Percentiles rank a stretch among this genome's conserved stretches.
These are phyloP conservation scores for Wickerhamomyces tratensis DNA, from an alignment of 805 yeast genomes.

Conservation along the genomic window DNA sequence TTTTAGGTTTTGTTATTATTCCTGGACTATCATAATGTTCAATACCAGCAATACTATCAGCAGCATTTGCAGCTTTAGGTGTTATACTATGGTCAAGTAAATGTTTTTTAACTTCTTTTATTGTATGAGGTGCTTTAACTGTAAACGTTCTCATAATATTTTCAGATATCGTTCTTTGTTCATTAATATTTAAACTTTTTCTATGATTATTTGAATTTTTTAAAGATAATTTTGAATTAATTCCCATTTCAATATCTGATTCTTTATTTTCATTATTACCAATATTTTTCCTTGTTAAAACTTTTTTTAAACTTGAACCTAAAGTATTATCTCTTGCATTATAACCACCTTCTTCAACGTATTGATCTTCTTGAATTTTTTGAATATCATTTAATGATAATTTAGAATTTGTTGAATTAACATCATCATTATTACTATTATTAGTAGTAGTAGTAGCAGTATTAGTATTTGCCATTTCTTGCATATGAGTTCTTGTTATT, in stretches of 20 bases:
- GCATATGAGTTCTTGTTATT: neutral
- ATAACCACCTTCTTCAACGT: conserved; percentile 16
- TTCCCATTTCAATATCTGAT: conserved; percentile 10
- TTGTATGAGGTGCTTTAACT: conserved; percentile 12
- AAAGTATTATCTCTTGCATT: conserved; percentile 24
- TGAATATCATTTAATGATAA: conserved; percentile 8
- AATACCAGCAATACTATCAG: conserved; percentile 38
- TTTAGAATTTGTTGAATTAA: neutral
- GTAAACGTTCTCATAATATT: neutral
- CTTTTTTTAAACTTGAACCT: conserved; percentile 24
- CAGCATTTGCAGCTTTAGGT: conserved; percentile 28
- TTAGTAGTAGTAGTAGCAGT: neutral
- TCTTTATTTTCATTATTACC: conserved; percentile 16
- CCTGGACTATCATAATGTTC: conserved; percentile 18
- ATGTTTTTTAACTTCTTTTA: conserved; percentile 21
- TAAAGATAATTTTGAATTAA: conserved; percentile 7
- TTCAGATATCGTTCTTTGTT: conserved; percentile 9
- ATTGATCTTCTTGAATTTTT: conserved; percentile 19
- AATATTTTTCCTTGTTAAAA: conserved; percentile 12
- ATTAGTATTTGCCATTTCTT: neutral
- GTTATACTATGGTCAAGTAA: conserved; percentile 30
- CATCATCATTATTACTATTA: neutral
- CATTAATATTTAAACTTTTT: neutral
- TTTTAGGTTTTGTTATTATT: conserved; percentile 5
- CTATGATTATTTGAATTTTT: neutral